Evolutionary conservation across 83 land plant genomes (phyloP).

Genomic region (Picea abies): DNA sequence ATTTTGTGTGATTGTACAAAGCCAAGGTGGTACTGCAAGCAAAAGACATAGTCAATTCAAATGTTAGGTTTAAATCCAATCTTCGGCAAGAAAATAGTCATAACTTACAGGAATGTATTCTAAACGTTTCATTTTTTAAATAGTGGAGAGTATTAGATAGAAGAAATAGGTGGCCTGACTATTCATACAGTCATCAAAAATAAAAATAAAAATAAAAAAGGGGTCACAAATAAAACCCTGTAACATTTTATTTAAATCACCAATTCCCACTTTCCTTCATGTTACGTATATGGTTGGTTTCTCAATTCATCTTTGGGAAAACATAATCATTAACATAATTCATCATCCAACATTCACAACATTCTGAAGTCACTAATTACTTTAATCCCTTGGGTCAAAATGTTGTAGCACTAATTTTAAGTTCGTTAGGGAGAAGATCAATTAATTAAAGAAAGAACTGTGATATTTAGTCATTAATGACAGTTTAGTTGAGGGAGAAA

Average conservation of each 20-base stretch:
- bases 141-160: background rate
- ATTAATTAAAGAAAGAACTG: too few species aligned
- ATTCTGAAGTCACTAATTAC: too few species aligned
- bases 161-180: background rate
- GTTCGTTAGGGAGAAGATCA: too few species aligned
- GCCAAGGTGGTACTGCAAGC: conserved; percentile 91
- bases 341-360: too few species aligned
- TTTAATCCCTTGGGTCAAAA: too few species aligned
- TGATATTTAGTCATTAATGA: too few species aligned
- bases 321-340: background rate
- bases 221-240: background rate
- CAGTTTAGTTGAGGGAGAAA: too few species aligned
- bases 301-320: background rate
- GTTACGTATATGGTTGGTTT: background rate
- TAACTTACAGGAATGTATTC: background rate
- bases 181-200: background rate
- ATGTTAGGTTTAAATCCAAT: too few species aligned
- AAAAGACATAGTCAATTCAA: conserved; percentile 13
- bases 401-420: too few species aligned
- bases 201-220: too few species aligned
- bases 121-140: background rate
- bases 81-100: background rate
- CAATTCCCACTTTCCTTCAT: background rate
- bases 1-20: conserved; percentile 59
- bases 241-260: background rate